These are phyloP conservation scores for Clarireedia monteithiana DNA, from an alignment of 2,329 filamentous ascomycete species.

Conservation along the genomic window DNA sequence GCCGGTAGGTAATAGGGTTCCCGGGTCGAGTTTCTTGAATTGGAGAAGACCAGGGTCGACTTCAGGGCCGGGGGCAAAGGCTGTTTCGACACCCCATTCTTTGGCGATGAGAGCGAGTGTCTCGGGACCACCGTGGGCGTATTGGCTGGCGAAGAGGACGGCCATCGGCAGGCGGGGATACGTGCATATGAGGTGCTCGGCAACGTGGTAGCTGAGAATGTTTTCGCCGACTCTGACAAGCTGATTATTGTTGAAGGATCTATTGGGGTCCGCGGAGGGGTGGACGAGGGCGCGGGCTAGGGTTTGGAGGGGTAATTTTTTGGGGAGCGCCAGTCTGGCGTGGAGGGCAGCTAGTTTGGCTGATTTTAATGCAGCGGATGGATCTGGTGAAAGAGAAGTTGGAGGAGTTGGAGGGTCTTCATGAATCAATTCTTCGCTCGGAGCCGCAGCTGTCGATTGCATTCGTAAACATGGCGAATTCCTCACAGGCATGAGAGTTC, in stretches of 20 bases:
- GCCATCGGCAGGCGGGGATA: constrained; percentile 86
- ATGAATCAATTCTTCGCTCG: constrained; percentile 16
- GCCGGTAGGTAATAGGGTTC: constrained; percentile 34
- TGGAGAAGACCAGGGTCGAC: constrained; percentile 89
- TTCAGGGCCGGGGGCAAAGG: constrained; percentile 80
- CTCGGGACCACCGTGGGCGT: constrained; percentile 71
- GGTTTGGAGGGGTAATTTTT: constrained; percentile 75
- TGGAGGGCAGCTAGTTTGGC: constrained; percentile 90
- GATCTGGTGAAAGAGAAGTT: constrained; percentile 41
- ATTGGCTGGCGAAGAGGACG: constrained; percentile 80
- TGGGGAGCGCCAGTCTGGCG: constrained; percentile 75
- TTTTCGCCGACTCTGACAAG: constrained; percentile 75
- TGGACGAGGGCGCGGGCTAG: constrained; percentile 82
- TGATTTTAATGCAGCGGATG: constrained; percentile 59
- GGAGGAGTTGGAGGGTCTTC: constrained; percentile 17
- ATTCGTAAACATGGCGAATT: constrained; percentile 29
- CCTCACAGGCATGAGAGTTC: constrained; percentile 42
- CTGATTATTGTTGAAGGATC: constrained; percentile 81
- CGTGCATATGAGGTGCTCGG: constrained; percentile 79
- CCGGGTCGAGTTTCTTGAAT: constrained; percentile 48
- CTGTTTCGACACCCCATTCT: constrained; percentile 88
- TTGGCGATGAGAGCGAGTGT: constrained; percentile 65
- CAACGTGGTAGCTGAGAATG: constrained; percentile 79
- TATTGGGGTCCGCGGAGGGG: constrained; percentile 70
- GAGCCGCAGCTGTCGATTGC: constrained; percentile 14